Evolutionary conservation across 2,329 filamentous ascomycete genomes (phyloP), one percentile per base, ranked within the genome.

Genomic region (Alternaria atra): DNA sequence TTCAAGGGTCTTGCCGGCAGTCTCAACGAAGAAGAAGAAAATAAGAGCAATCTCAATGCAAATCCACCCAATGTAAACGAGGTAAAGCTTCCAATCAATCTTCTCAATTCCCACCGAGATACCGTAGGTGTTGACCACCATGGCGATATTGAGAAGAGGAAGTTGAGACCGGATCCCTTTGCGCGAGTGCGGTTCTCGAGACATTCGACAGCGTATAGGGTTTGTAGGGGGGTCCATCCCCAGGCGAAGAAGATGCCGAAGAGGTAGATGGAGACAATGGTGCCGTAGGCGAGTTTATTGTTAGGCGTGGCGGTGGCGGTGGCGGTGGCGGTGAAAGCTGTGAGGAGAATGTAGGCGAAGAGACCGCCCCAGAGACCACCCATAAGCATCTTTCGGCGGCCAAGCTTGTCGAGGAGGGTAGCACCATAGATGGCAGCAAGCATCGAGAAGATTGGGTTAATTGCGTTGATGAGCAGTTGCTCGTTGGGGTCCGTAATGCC

Each of bases 151-250:
- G 40, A 75, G 61, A 65, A 75, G 12, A 77, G 58, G 58, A 74
- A 76, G 55, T 75, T 76, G n/a, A 72, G 58, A 25, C 73, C 73
- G 15, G 72, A 74, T 2, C 74, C 74, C 57, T 80, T 80, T 13
- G 77, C 79, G 40, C 79, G 72, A 5, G 76, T 80, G 32, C 75
- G 69, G 69, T 78, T 80, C 57, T 79, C 75, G 8, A 80, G 70
- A 56, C 73, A 76, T 32, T 80, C 79, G 17, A 79, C 77, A 5
- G 76, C 68, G 58, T 80, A 80, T 8, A 80, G 68, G 0, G 77
- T 80, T 55, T 80, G 78, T 1, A 80, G 68, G 8, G 78, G 77
- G 4, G 78, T 80, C 75, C 77, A 80, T 30, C 78, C 78, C 74
- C 76, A 79, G 5, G 75, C 73, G 50, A 79, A 80, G 67, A 71